Evolutionary conservation across 2,329 filamentous ascomycete species (phyloP).

Genomic region (Thelonectria discophora): DNA sequence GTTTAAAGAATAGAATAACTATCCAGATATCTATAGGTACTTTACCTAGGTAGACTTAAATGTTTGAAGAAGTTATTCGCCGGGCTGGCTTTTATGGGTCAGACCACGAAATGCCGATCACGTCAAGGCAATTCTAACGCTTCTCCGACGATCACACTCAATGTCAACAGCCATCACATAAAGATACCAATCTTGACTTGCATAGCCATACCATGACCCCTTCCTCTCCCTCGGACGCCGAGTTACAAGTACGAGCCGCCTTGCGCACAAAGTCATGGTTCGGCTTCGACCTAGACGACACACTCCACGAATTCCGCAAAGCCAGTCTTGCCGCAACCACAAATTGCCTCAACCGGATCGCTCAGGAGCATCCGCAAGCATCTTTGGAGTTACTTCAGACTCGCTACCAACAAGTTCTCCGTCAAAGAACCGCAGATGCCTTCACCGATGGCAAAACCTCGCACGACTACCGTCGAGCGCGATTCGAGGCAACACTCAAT

Average conservation of each 20-base stretch:
- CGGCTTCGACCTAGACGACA: conserved; percentile 60
- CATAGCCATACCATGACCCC: background rate
- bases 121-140: background rate
- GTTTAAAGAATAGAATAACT: too few species aligned
- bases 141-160: background rate
- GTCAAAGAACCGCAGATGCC: conserved; percentile 47
- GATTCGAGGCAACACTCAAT: conserved; percentile 48
- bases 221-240: fast-evolving
- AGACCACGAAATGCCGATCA: too few species aligned
- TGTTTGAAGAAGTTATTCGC: too few species aligned
- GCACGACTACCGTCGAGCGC: conserved; percentile 52
- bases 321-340: conserved; percentile 50
- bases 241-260: background rate
- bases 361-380: conserved; percentile 3
- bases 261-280: conserved; percentile 47
- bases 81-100: too few species aligned
- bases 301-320: conserved; percentile 56
- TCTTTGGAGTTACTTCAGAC: conserved; percentile 28
- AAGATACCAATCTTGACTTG: background rate
- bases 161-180: too few species aligned
- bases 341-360: conserved; percentile 45
- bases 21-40: too few species aligned
- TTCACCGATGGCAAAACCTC: conserved; percentile 57
- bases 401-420: conserved; percentile 48
- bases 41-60: too few species aligned